Evolutionary conservation across 192 early-diverging fungal genomes (phyloP).

Genomic region (Backusella westeae): DNA sequence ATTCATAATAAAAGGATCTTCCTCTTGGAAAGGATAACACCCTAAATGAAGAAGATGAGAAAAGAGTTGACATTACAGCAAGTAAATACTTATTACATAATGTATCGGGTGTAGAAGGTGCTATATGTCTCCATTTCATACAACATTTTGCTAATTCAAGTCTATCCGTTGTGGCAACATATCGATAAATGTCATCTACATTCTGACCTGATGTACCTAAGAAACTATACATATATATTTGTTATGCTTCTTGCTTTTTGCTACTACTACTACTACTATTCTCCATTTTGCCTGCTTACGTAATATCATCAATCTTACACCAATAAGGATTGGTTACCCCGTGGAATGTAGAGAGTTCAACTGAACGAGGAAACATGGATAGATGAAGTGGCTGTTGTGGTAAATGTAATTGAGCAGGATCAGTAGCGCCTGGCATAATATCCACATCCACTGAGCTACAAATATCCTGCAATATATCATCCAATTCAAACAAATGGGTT

Average conservation of each 20-base stretch:
- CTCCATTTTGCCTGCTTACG: conserved; percentile 32
- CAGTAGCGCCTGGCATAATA: conserved; percentile 78
- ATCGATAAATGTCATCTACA: conserved; percentile 82
- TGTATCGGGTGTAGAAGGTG: conserved; percentile 93
- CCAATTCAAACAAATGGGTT: conserved; percentile 54
- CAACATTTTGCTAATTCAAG: conserved; percentile 72
- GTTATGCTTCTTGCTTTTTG: not conserved
- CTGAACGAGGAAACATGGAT: conserved; percentile 65
- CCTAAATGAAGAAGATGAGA: conserved; percentile 39
- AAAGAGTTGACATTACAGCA: not conserved
- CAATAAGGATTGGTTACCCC: conserved; percentile 81
- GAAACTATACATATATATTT: conserved; percentile 42
- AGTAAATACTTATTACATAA: conserved; percentile 58
- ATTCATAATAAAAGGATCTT: conserved; percentile 85
- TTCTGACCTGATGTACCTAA: conserved; percentile 86
- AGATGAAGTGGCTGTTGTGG: conserved; percentile 87
- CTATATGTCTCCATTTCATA: conserved; percentile 84
- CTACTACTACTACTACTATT: not conserved
- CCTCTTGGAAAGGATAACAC: conserved; percentile 88
- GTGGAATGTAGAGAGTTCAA: conserved; percentile 60
- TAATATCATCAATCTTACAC: conserved; percentile 61
- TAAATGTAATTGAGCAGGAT: conserved; percentile 74
- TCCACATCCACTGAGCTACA: conserved; percentile 62
- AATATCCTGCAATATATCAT: conserved; percentile 65
- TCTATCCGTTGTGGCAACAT: conserved; percentile 52